Conservation (phyloP, 495 filamentous ascomycete genomes). For the Evernia prunastri region DNA sequence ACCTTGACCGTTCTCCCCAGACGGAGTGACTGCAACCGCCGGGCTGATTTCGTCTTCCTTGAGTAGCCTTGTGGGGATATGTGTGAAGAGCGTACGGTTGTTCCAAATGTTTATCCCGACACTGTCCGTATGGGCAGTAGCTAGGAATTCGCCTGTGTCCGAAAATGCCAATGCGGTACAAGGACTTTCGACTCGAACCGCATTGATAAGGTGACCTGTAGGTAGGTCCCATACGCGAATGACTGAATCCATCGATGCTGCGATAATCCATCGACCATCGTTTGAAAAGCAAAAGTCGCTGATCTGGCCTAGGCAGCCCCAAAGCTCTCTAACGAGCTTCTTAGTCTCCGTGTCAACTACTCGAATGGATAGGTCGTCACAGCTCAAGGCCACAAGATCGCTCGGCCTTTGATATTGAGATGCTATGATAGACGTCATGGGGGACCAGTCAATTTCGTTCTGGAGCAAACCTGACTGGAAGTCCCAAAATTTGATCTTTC, state of each 20-base stretch:
- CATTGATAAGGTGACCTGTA: conserved; percentile 89
- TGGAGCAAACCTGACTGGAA: conserved; percentile 70
- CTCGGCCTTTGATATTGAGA: conserved; percentile 72
- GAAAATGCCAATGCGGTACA: conserved; percentile 85
- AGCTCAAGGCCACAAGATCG: conserved; percentile 83
- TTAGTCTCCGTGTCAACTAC: conserved; percentile 87
- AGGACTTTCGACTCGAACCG: conserved; percentile 64
- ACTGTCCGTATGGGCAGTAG: conserved; percentile 74
- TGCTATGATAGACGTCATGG: conserved; percentile 66
- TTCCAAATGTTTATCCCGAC: conserved; percentile 93
- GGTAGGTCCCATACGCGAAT: conserved; percentile 93
- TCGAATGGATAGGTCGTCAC: conserved; percentile 81
- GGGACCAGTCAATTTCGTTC: conserved; percentile 79
- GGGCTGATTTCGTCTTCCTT: conserved; percentile 63
- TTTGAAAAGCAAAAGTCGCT: conserved; percentile 88
- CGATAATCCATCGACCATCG: conserved; percentile 90
- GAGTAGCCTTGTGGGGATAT: conserved; percentile 75
- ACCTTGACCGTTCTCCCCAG: conserved; percentile 73
- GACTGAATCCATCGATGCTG: conserved; percentile 73
- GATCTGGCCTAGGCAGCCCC: conserved; percentile 75
- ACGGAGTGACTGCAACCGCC: conserved; percentile 60
- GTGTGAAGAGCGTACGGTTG: conserved; percentile 82
- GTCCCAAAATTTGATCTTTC: conserved; percentile 98
- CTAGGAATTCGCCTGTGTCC: conserved; percentile 82
- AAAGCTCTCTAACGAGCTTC: conserved; percentile 84